phyloP scores from a whole-genome alignment of 106 monocot genomes.

The Platanthera guangdongensis region DNA sequence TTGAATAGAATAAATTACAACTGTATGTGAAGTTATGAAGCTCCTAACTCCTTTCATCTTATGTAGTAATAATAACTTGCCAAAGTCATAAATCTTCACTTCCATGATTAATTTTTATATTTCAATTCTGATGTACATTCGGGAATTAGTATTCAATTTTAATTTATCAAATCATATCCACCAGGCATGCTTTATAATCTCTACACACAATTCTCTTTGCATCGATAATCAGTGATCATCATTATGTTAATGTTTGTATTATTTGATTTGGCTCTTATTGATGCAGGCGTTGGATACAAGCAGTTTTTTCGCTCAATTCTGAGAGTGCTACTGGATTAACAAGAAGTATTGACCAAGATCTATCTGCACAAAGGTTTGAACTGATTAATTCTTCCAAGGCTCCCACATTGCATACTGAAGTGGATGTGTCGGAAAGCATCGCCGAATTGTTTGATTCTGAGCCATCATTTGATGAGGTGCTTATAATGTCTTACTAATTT shows the following conservation, averaged over 20 bases:
- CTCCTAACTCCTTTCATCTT: not conserved
- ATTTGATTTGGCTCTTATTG: not conserved
- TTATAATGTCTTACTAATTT: not conserved
- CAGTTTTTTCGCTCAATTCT: slow-evolving; percentile 33
- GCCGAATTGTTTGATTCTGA: slow-evolving; percentile 44
- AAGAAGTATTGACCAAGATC: slow-evolving; percentile 10
- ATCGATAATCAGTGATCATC: not conserved
- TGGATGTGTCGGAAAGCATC: slow-evolving; percentile 59
- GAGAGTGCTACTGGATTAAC: not conserved
- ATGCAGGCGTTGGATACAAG: slow-evolving; percentile 93
- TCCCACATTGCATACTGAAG: slow-evolving; percentile 20
- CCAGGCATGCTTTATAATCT: not conserved
- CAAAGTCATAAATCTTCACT: not conserved
- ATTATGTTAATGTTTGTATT: not conserved
- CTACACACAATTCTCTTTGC: not conserved
- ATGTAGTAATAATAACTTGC: not conserved
- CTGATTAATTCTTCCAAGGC: slow-evolving; percentile 4
- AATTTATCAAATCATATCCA: not conserved
- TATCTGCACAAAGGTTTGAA: not conserved
- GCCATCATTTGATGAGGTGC: slow-evolving; percentile 65
- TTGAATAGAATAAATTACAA: not conserved
- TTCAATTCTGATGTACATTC: not conserved
- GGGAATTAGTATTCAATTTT: not conserved
- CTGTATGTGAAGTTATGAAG: not conserved
- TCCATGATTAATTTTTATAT: not conserved